phyloP scores from a whole-genome alignment of 345 rosid genomes.

The Acer campestre region DNA sequence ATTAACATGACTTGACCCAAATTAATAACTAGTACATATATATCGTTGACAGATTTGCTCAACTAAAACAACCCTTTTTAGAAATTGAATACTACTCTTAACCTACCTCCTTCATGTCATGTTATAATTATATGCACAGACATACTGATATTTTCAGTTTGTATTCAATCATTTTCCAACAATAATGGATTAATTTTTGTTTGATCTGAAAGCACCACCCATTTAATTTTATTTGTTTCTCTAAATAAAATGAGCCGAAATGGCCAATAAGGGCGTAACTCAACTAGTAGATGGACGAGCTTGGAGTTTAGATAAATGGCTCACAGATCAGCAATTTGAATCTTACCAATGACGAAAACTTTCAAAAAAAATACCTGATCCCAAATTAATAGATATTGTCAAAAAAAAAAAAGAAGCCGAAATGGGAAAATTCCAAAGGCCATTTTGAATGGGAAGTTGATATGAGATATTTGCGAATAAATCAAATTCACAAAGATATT shows the following conservation, averaged over 20 bases:
- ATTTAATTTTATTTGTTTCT: neutral
- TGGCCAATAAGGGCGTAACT: too few relatives aligned
- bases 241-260: neutral
- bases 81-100: neutral
- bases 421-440: neutral
- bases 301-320: too few relatives aligned
- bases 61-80: neutral
- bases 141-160: slow-evolving; percentile 8
- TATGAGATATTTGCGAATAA: slow-evolving; percentile 27
- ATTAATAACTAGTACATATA: neutral
- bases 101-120: neutral
- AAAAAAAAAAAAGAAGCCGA: neutral
- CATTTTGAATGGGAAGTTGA: slow-evolving; percentile 7
- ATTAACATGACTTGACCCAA: neutral
- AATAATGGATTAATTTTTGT: neutral
- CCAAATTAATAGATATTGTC: too few relatives aligned
- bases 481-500: slow-evolving; percentile 16
- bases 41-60: neutral
- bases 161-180: neutral
- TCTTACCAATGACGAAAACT: too few relatives aligned
- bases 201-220: neutral
- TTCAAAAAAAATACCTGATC: too few relatives aligned
- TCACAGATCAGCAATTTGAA: too few relatives aligned
- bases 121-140: neutral
- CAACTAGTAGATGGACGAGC: too few relatives aligned